Percentiles rank a stretch among this genome's conserved stretches.
Conservation (phyloP, 1,284 basidiomycete species). For the Microbotryomycetes sp. region DNA sequence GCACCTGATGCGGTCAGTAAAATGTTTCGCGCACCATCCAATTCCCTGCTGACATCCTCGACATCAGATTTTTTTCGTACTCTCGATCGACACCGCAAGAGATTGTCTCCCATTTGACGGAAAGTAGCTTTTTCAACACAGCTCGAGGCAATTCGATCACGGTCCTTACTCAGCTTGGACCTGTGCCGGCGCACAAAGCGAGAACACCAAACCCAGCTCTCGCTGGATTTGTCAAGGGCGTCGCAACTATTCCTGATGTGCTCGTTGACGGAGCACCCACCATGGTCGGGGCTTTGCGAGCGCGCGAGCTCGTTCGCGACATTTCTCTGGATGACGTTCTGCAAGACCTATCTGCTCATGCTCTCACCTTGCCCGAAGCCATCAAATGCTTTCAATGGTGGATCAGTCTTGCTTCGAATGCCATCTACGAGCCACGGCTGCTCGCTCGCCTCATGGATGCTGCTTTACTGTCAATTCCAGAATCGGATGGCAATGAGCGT, state of each 20-base stretch:
- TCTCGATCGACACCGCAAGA: slow-evolving; percentile 76
- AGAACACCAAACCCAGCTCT: slow-evolving; percentile 72
- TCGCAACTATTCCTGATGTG: slow-evolving; percentile 67
- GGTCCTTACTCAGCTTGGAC: slow-evolving; percentile 73
- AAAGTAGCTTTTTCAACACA: slow-evolving; percentile 75
- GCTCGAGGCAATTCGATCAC: slow-evolving; percentile 51
- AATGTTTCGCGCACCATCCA: slow-evolving; percentile 15
- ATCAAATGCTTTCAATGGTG: slow-evolving; percentile 81
- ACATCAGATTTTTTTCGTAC: slow-evolving; percentile 72
- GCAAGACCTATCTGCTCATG: slow-evolving; percentile 64
- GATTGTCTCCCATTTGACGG: slow-evolving; percentile 71
- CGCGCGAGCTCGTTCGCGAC: slow-evolving; percentile 65
- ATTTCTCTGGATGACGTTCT: slow-evolving; percentile 83
- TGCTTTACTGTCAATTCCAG: background rate
- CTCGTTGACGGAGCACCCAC: slow-evolving; percentile 58
- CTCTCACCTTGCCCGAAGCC: slow-evolving; percentile 40
- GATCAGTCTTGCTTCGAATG: slow-evolving; percentile 55
- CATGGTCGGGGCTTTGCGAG: slow-evolving; percentile 62
- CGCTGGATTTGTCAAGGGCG: slow-evolving; percentile 66
- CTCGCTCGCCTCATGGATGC: slow-evolving; percentile 22
- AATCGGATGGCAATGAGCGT: slow-evolving; percentile 38
- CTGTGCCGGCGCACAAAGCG: slow-evolving; percentile 63
- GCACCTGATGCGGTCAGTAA: slow-evolving; percentile 60
- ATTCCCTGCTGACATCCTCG: no score
- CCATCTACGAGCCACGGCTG: slow-evolving; percentile 39